Evolutionary conservation across 2,329 filamentous ascomycete species (phyloP), one percentile per base, ranked within the genome.

Genomic region (Rugonectria rugulosa): DNA sequence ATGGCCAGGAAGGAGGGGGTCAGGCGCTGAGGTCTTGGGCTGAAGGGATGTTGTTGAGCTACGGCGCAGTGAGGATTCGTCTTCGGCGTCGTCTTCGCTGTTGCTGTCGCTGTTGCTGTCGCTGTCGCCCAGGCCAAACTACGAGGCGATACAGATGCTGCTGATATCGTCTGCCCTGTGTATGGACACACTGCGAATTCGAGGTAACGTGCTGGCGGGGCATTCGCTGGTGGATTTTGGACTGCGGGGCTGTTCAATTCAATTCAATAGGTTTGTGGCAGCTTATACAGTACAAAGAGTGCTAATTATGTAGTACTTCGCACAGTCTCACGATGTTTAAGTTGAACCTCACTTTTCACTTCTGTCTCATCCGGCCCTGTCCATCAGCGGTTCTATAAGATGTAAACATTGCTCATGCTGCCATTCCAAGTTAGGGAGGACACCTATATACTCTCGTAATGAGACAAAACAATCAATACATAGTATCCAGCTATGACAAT

Each of bases 181-280:
- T 52, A 49, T 37, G 34, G 40, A 42, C 38, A 29, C 40, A 49
- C 46, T 36, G 41, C 26, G 27, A 52, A 46, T 46, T 56, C 41
- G 41, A 37, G 51, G 38, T 45, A 48, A 52, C 54, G 57, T 59
- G 56, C 44, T 66, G 60, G 67, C 65, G 67, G 67, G 67, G 67
- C 63, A 65, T 44, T 47, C 32, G 43, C 37, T 47, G 43, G 48
- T 55, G 57, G 63, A 65, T 66, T 68, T 68, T 69, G 63, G 61
- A 63, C 50, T 57, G 65, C 66, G 67, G 67, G 67, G 65, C 63
- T 63, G 47, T 50, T 53, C 41, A n/a, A n/a, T n/a, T n/a, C n/a
- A 65, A 63, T 61, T 66, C 57, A 45, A 57, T n/a, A n/a, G n/a
- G n/a, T 51, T 53, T 62, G 57, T 61, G 48, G 53, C 52, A 63